Evolutionary conservation across 495 filamentous ascomycete species (phyloP), one percentile per base, ranked within the genome.

Genomic region (Penicillium arizonense): DNA sequence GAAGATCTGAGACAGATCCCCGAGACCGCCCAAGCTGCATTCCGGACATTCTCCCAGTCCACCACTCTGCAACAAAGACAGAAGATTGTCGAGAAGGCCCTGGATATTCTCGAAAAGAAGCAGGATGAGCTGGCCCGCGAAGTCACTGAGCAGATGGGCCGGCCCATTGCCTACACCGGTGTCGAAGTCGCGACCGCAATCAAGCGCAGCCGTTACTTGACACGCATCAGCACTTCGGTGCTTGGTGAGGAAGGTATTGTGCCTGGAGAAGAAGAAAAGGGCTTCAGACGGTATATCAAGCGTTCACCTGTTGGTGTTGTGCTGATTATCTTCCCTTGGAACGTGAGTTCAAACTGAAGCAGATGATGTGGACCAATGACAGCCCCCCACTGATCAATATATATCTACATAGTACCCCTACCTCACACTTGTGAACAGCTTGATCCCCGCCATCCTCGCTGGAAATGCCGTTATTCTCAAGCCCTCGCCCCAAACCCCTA

Each of bases 401-500:
- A 30, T 32, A 8, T 18, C 11, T 42, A 37, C 35, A 10, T 61
- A 96, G 90, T 97, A 97, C 63, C 92, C 92, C 11, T 97, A 95
- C 61, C 76, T 97, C 40, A 93, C 92, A 58, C 78, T 96, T 5
- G 84, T 96, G 60, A 97, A 97, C 72, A 89, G 89, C 8, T 73
- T 97, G 47, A 86, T 97, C 46, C 92, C 92, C 3, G 92, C 92
- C 2, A 70, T 97, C 24, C 80, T 97, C 18, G 83, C 88, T 24
- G 92, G 92, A 14, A 95, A 96, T 64, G 81, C 88, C 9, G 88
- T 96, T 28, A 91, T 97, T 42, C 72, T 97, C 6, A 97, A 96
- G 70, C 92, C 92, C 16, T 96, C 90, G 4, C 92, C 92, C 9
- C 92, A 96, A 69, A 96, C 92, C 4, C 92, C 92, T 3, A 96